These are phyloP conservation scores for Pistacia atlantica DNA, from an alignment of 345 rosid genomes.

Conservation along the genomic window DNA sequence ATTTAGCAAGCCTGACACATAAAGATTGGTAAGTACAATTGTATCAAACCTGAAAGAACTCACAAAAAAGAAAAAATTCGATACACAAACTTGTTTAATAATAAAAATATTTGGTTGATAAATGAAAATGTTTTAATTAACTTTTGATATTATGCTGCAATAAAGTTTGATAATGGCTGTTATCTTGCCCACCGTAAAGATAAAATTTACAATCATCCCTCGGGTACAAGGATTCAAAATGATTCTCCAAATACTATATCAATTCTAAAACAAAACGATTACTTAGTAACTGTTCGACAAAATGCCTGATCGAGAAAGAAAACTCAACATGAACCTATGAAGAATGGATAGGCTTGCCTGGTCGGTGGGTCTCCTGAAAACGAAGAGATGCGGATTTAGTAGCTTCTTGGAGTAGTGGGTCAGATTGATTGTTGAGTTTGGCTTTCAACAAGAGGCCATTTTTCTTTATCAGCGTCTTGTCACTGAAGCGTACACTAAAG, in stretches of 20 bases:
- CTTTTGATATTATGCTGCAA: too few species aligned
- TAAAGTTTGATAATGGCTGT: too few species aligned
- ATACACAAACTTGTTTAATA: too few species aligned
- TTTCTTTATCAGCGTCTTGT: slow-evolving; percentile 22
- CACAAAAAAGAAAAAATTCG: too few species aligned
- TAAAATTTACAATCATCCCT: background rate
- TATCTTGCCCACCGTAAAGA: background rate
- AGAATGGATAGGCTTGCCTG: slow-evolving; percentile 38
- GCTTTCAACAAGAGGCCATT: slow-evolving; percentile 38
- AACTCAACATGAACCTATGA: background rate
- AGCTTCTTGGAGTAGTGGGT: slow-evolving; percentile 67
- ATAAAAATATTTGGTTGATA: too few species aligned
- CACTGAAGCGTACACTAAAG: slow-evolving; percentile 17
- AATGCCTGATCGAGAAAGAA: slow-evolving; percentile 25
- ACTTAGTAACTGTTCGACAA: slow-evolving; percentile 19
- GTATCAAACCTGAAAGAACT: background rate
- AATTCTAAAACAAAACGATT: background rate
- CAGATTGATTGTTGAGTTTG: slow-evolving; percentile 42
- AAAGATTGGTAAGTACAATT: background rate
- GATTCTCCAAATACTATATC: background rate
- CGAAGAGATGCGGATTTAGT: slow-evolving; percentile 70
- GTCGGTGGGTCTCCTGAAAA: slow-evolving; percentile 72
- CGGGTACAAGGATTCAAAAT: background rate
- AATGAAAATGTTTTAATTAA: too few species aligned
- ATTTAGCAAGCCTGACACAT: background rate